Evolutionary conservation across 2,329 filamentous ascomycete genomes (phyloP).

Genomic region (Fusarium sp.): DNA sequence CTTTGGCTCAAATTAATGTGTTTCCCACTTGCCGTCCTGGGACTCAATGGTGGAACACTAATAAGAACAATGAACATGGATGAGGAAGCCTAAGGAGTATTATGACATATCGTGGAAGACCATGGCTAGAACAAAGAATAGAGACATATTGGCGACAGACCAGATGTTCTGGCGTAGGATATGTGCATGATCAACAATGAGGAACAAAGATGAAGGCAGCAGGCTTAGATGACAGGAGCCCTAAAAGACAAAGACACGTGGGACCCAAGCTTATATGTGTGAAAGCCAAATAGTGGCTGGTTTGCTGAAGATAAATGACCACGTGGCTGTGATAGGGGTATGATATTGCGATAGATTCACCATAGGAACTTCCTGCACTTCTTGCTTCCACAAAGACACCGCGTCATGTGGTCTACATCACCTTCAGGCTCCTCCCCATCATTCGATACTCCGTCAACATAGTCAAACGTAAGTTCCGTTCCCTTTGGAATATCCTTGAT

Average conservation of each 20-base stretch:
- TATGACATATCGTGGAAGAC: not conserved
- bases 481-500: constrained; percentile 72
- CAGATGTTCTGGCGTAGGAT: not conserved
- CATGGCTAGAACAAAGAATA: constrained; percentile 1
- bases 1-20: not conserved
- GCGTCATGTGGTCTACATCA: constrained; percentile 64
- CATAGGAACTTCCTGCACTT: constrained; percentile 79
- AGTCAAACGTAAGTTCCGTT: constrained; percentile 84
- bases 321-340: not conserved
- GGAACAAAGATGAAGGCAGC: not conserved
- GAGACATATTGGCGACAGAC: not conserved
- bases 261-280: not conserved
- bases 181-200: not conserved
- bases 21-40: not conserved
- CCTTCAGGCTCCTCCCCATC: constrained; percentile 58
- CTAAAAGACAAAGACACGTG: not conserved
- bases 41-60: not conserved
- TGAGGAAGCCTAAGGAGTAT: not conserved
- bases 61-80: not conserved
- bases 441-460: constrained; percentile 73
- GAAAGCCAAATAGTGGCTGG: not conserved
- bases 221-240: not conserved
- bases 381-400: constrained; percentile 71
- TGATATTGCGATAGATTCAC: constrained; percentile 51
- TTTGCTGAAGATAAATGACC: not conserved